Conservation (phyloP, 371 early-diverging fungal species). For the Syncephalis plumigaleata region DNA sequence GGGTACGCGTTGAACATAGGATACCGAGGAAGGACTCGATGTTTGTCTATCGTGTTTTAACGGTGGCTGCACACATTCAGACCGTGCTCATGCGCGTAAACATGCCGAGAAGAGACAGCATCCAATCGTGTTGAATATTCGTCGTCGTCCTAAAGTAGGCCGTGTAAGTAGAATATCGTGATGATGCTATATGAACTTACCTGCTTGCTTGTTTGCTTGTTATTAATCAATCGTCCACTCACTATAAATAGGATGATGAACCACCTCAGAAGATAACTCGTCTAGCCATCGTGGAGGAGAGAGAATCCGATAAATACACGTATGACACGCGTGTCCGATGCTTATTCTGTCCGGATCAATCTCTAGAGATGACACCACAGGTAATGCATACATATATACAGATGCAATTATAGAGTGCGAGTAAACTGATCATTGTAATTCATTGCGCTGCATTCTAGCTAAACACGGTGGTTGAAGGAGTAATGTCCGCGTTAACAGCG, state of each 20-base stretch:
- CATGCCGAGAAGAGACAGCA: constrained; percentile 59
- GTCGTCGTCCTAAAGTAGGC: constrained; percentile 29
- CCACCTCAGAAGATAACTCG: constrained; percentile 80
- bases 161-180: constrained; percentile 13
- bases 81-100: constrained; percentile 47
- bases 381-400: constrained; percentile 2
- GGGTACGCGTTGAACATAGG: constrained; percentile 17
- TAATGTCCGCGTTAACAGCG: constrained; percentile 61
- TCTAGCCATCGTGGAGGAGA: constrained; percentile 64
- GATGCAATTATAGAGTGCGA: neutral
- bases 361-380: constrained; percentile 14
- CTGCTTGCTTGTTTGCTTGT: too few relatives aligned
- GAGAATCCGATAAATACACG: constrained; percentile 52
- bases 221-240: too few relatives aligned
- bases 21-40: constrained; percentile 57
- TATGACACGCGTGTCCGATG: constrained; percentile 43
- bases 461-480: constrained; percentile 32
- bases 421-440: neutral
- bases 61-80: constrained; percentile 54
- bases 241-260: constrained; percentile 19
- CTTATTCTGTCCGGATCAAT: constrained; percentile 36
- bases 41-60: constrained; percentile 90
- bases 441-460: constrained; percentile 19
- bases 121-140: constrained; percentile 69
- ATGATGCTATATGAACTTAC: neutral